A percentile compares a stretch with the other conserved stretches of the same genome.
Evolutionary conservation across 495 filamentous ascomycete genomes (phyloP).

Genomic region (Talaromyces wortmannii): DNA sequence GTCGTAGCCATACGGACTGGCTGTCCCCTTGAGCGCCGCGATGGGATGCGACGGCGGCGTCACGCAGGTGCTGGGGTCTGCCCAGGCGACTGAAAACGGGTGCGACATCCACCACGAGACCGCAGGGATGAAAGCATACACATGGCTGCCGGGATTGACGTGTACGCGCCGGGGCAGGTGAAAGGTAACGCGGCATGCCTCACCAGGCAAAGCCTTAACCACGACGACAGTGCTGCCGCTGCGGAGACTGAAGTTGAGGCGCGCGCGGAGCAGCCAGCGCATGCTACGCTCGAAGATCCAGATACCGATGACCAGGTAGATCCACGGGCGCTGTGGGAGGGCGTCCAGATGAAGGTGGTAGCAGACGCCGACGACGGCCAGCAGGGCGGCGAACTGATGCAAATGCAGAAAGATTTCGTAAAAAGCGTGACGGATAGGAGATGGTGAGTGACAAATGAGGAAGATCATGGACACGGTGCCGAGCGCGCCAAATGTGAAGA

Average conservation of each 20-base stretch:
- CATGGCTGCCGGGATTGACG: slow-evolving; percentile 70
- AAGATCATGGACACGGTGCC: slow-evolving; percentile 52
- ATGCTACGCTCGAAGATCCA: slow-evolving; percentile 60
- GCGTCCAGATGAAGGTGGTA: slow-evolving; percentile 58
- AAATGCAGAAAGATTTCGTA: slow-evolving; percentile 81
- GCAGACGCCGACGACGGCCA: slow-evolving; percentile 61
- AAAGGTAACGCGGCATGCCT: slow-evolving; percentile 57
- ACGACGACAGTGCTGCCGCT: slow-evolving; percentile 32
- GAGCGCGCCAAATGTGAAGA: slow-evolving; percentile 46
- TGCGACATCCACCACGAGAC: slow-evolving; percentile 66
- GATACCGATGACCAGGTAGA: slow-evolving; percentile 51
- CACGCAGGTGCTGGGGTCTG: slow-evolving; percentile 25
- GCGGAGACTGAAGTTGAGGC: slow-evolving; percentile 49
- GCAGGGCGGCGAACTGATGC: slow-evolving; percentile 62
- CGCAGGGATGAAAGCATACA: slow-evolving; percentile 74
- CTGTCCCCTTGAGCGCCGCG: neutral
- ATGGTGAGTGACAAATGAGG: slow-evolving; percentile 65
- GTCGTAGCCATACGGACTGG: neutral
- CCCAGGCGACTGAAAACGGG: slow-evolving; percentile 54
- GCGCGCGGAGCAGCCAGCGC: slow-evolving; percentile 46
- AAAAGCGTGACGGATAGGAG: slow-evolving; percentile 76
- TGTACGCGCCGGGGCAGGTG: slow-evolving; percentile 69
- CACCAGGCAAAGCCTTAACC: slow-evolving; percentile 45
- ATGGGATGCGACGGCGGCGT: slow-evolving; percentile 10
- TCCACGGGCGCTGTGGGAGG: slow-evolving; percentile 55